A percentile compares a stretch with the other conserved stretches of the same genome.
phyloP scores from a whole-genome alignment of 208 protist species.

The Crithidia sp. region DNA sequence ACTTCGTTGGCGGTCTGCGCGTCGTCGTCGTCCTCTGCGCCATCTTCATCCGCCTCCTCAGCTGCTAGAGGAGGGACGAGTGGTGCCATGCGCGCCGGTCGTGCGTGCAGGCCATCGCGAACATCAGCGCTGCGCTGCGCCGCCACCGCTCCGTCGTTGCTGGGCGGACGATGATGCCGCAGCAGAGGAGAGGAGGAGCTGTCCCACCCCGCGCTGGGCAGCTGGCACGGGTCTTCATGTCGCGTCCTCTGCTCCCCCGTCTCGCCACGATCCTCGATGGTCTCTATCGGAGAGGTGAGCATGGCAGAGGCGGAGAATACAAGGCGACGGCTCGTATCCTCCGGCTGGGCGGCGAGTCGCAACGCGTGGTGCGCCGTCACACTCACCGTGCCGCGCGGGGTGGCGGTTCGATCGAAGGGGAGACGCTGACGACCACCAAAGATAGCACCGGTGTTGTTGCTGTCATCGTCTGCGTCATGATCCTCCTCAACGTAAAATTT shows the following conservation, averaged over 20 bases:
- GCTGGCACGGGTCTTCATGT: background rate
- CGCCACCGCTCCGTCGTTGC: background rate
- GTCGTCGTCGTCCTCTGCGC: background rate
- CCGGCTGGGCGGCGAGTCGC: background rate
- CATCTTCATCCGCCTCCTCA: background rate
- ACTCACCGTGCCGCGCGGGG: background rate
- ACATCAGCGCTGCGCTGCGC: too few relatives aligned
- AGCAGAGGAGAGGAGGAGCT: conserved; percentile 8
- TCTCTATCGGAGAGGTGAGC: conserved; percentile 11
- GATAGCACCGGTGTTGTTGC: background rate
- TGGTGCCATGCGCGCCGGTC: conserved; percentile 1
- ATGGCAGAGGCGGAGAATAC: conserved; percentile 17
- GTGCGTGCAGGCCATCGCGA: background rate
- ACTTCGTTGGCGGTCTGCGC: background rate
- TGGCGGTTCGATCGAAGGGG: background rate
- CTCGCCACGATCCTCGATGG: too few relatives aligned
- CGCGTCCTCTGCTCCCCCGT: background rate
- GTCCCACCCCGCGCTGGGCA: background rate
- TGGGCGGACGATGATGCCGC: background rate
- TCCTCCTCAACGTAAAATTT: conserved; percentile 1
- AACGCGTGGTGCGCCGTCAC: background rate
- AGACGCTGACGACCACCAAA: background rate
- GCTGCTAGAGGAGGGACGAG: background rate
- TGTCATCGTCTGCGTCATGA: background rate
- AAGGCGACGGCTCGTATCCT: conserved; percentile 25